phyloP scores from a whole-genome alignment of 2,329 filamentous ascomycete species.

The Colletotrichum magnum region DNA sequence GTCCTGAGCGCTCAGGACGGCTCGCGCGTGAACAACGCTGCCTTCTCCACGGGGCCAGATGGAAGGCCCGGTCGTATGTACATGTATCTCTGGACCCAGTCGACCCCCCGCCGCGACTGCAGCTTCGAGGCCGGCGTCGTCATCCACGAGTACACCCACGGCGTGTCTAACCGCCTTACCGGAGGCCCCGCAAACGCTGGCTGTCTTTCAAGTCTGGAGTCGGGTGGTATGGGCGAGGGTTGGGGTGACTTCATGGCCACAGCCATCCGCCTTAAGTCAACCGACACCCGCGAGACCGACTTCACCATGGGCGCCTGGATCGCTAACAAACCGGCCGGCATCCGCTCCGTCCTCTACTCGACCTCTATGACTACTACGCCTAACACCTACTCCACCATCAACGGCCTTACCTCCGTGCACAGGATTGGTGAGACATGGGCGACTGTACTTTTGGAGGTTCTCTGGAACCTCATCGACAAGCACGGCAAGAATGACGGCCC shows the following conservation, averaged over 20 bases:
- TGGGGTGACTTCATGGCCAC: slow-evolving; percentile 71
- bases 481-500: slow-evolving; percentile 63
- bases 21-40: slow-evolving; percentile 61
- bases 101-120: slow-evolving; percentile 65
- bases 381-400: slow-evolving; percentile 61
- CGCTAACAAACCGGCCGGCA: slow-evolving; percentile 57
- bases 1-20: slow-evolving; percentile 67
- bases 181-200: slow-evolving; percentile 68
- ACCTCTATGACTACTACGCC: slow-evolving; percentile 65
- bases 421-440: slow-evolving; percentile 67
- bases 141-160: slow-evolving; percentile 72
- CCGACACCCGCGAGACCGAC: slow-evolving; percentile 60
- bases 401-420: slow-evolving; percentile 59
- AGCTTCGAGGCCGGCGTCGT: slow-evolving; percentile 73
- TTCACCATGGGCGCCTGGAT: slow-evolving; percentile 68
- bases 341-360: slow-evolving; percentile 66
- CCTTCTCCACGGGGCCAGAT: slow-evolving; percentile 64
- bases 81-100: slow-evolving; percentile 68
- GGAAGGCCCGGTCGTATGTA: slow-evolving; percentile 63
- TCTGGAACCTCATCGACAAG: slow-evolving; percentile 72
- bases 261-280: slow-evolving; percentile 61
- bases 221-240: slow-evolving; percentile 71
- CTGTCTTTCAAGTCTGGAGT: slow-evolving; percentile 63
- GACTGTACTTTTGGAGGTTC: slow-evolving; percentile 67
- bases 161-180: slow-evolving; percentile 70